Base-by-base conservation (phyloP, 1,284 basidiomycete genomes). In the Cutaneotrichosporon sp. region DNA sequence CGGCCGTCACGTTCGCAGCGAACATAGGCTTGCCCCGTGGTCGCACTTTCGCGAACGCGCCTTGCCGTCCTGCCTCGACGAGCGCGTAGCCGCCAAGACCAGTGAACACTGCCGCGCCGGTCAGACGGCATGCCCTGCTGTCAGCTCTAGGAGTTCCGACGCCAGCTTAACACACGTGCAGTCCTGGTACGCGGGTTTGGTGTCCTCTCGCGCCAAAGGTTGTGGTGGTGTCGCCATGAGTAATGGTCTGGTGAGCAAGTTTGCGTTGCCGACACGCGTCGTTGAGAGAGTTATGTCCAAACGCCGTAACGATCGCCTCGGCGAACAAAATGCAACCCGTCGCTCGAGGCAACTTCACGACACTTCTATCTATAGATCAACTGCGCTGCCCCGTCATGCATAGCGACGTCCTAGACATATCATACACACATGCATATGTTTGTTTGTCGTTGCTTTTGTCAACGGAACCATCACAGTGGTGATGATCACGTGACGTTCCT, bases 61-160 rank as follows among this genome's bases (percentile, higher is more conserved):
- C 72, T 49, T 70, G 68, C 26, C 56, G 42, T 3, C 46, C 44
- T 1, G 70, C 70, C 49, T 68, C 59, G 45, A 65, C 60, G 14
- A 75, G 56, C 14, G 72, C 69, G 55, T 74, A 75, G 9, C 52
- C 38, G n/a, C 73, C 73, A 12, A 73, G 34, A 8, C 72, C 73
- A 0, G 65, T 58, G 45, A 73, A 73, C 0, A 69, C 61, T 17
- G 62, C 63, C 18, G 67, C 63, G 8, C 70, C 72, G 0, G 66
- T 67, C 14, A 74, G 44, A 33, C 69, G 67, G 60, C 73, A 75
- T 43, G 70, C 51, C 7, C 70, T 73, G 55, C 12, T 14, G 41
- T 49, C 46, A 53, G 43, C 43, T 33, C 20, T 18, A 40, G 38
- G 15, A 18, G 20, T 22, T 8, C 18, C 21, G 18, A n/a, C n/a